These are phyloP conservation scores for Penicillium rolfsii DNA, from an alignment of 2,329 filamentous ascomycete species.

Conservation along the genomic window DNA sequence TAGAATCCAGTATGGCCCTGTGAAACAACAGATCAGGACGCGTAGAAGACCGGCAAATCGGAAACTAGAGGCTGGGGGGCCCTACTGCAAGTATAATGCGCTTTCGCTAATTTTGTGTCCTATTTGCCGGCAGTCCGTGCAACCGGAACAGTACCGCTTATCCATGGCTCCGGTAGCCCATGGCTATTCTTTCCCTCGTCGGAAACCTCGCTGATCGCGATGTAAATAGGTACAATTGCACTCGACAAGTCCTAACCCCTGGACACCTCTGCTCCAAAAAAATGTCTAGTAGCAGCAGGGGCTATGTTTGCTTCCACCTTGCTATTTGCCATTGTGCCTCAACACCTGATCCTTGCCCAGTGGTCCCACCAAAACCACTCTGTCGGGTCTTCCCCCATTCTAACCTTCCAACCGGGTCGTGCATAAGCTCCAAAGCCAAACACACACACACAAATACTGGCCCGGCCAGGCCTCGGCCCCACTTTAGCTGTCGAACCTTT, in stretches of 20 bases:
- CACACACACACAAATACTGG: not conserved
- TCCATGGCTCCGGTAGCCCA: not conserved
- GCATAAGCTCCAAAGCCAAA: slow-evolving; percentile 5
- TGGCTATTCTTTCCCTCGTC: not conserved
- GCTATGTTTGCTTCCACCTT: not conserved
- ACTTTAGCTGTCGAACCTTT: slow-evolving; percentile 12
- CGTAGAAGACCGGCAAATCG: not conserved
- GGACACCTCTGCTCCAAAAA: not conserved
- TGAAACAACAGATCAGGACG: not conserved
- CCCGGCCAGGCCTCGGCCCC: slow-evolving; percentile 9
- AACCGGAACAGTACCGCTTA: not conserved
- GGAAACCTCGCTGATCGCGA: not conserved
- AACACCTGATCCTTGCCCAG: not conserved
- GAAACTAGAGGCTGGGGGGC: not conserved
- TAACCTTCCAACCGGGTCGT: not conserved
- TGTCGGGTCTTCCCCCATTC: not conserved
- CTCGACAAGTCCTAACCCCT: not conserved
- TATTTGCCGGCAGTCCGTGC: not conserved
- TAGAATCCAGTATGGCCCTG: not conserved
- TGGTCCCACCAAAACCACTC: not conserved
- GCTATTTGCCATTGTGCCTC: not conserved
- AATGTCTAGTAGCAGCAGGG: too few species aligned
- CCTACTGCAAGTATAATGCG: not conserved
- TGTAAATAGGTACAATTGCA: not conserved
- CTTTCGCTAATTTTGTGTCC: too few species aligned